A percentile compares a stretch with the other conserved stretches of the same genome.
These are phyloP conservation scores for Choricystis sp. DNA, from an alignment of 139 green algal species.

Conservation along the genomic window DNA sequence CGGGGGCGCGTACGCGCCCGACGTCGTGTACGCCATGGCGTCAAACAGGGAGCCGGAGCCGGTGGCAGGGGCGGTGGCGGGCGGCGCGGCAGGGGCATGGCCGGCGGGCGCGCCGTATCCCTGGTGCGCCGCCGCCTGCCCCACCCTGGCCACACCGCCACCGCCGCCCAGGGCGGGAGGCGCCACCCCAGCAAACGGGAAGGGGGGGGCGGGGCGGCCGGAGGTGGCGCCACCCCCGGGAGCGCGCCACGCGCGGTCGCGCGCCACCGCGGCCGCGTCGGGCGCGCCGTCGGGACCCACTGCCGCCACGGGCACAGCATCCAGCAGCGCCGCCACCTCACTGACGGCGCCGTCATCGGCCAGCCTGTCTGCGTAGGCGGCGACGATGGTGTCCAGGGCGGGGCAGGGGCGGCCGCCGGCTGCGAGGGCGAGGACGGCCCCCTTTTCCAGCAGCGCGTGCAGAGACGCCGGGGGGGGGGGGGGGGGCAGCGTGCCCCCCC, in stretches of 20 bases:
- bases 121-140: too few relatives aligned
- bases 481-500: not conserved
- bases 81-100: not conserved
- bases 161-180: not conserved
- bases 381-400: conserved; percentile 58
- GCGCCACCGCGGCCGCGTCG: conserved; percentile 51
- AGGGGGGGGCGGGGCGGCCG: conserved; percentile 28
- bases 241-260: conserved; percentile 69
- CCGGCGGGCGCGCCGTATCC: not conserved
- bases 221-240: conserved; percentile 16
- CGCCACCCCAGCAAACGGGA: conserved; percentile 35
- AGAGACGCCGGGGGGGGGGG: not conserved
- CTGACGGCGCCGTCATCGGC: conserved; percentile 54
- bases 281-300: too few relatives aligned
- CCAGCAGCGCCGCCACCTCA: conserved; percentile 52
- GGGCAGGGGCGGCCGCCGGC: conserved; percentile 19
- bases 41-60: not conserved
- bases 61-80: not conserved
- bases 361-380: conserved; percentile 64
- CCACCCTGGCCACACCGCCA: not conserved
- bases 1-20: conserved; percentile 3
- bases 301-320: conserved; percentile 26
- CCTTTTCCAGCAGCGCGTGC: conserved; percentile 85
- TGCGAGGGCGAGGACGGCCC: conserved; percentile 73
- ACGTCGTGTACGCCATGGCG: not conserved